A percentile compares a stretch with the other conserved stretches of the same genome.
phyloP scores from a whole-genome alignment of 169 alveolate species.

The Neospora caninum region DNA sequence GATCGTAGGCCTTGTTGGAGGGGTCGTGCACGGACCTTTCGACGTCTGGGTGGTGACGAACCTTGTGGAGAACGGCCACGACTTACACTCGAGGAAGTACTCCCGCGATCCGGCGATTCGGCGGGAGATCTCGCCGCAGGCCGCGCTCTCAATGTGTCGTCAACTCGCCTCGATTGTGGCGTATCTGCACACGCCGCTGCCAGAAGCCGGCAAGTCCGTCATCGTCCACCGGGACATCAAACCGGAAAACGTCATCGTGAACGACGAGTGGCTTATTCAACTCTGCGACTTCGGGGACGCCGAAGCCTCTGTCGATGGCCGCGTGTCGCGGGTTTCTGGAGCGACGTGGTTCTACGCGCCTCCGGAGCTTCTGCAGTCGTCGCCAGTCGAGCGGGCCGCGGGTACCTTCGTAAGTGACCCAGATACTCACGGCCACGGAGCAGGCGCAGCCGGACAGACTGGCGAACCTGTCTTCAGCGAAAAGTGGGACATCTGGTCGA shows the following conservation, averaged over 20 bases:
- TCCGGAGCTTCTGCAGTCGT: conserved; percentile 83
- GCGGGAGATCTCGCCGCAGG: conserved; percentile 54
- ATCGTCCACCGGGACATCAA: conserved; percentile 83
- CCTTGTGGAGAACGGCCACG: conserved; percentile 81
- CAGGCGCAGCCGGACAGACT: conserved; percentile 74
- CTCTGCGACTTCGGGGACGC: conserved; percentile 86
- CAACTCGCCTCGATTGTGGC: conserved; percentile 85
- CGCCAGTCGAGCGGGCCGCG: conserved; percentile 73
- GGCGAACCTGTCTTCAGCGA: conserved; percentile 74
- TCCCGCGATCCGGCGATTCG: conserved; percentile 65
- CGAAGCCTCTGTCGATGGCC: conserved; percentile 84
- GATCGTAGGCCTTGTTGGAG: conserved; percentile 80
- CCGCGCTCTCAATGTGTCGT: conserved; percentile 84
- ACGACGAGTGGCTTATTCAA: conserved; percentile 75
- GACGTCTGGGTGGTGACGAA: conserved; percentile 90
- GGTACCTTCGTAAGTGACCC: conserved; percentile 46
- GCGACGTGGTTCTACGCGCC: conserved; percentile 94
- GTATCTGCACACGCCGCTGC: conserved; percentile 75
- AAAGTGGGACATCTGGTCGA: conserved; percentile 84
- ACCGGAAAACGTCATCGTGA: conserved; percentile 80
- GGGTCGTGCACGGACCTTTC: conserved; percentile 86
- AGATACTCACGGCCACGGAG: conserved; percentile 73
- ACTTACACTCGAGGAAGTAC: conserved; percentile 86
- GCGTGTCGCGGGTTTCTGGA: conserved; percentile 83
- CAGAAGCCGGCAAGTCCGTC: conserved; percentile 64